Evolutionary conservation across 2,329 filamentous ascomycete species (phyloP), one percentile per base, ranked within the genome.

Genomic region (Colletotrichum gloeosporioides): DNA sequence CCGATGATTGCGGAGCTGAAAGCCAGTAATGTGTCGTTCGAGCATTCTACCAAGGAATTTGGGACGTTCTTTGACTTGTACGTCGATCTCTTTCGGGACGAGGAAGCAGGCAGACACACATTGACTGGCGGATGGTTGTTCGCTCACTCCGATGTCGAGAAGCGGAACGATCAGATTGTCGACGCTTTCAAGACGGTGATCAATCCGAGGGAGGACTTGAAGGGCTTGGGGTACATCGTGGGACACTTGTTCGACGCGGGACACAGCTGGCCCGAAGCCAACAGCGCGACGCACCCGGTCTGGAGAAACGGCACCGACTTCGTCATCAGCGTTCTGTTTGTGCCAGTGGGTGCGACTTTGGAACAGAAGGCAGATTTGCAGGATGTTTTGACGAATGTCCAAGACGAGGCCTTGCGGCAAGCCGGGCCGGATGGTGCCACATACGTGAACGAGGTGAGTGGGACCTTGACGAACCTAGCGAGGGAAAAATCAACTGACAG

Each of bases 121-220:
- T 80, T 86, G 32, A 86, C 83, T 6, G 84, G 85, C 22, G 84
- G 85, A 15, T 86, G 85, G 82, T 80, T 84, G 73, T 81, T 87
- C 68, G 82, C 79, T 15, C 82, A 84, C 63, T 69, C 81, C 64
- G 85, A 87, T 68, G 83, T 85, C 10, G 79, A 80, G 59, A 80
- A 79, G 55, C 83, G 84, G 73, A 84, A 84, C 71, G 25, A 29
- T 0, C 15, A 18, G 55, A 59, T 59, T 29, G 8, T 29, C 15
- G 55, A 59, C 27, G 55, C 55, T 29, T 59, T 59, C 55, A 59
- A 29, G 55, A 59, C 55, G 15, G 55, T 25, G 13, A 29, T 29
- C 55, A 59, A 18, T 59, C 25, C 55, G 55, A 27, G 55, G 16
- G 55, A 59, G 16, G 59, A 62, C 59, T 18, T 62, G 31, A 15